These are phyloP conservation scores for Letharia columbiana DNA, from an alignment of 495 filamentous ascomycete genomes.

Conservation along the genomic window DNA sequence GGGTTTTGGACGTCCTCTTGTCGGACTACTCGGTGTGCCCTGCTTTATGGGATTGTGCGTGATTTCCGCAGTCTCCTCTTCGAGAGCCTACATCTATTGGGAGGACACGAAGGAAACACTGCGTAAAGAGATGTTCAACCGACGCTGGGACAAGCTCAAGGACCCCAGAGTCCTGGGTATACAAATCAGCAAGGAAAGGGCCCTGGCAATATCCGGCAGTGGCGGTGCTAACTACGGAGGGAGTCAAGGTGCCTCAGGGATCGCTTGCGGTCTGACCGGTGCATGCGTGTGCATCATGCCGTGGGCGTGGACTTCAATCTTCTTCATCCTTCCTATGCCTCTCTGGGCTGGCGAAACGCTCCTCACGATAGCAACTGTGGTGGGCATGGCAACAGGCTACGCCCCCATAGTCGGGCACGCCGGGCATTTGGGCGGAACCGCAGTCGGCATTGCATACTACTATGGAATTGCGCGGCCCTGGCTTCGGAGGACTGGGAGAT, in stretches of 20 bases:
- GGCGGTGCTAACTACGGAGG: neutral
- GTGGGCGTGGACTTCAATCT: neutral
- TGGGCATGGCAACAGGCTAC: neutral
- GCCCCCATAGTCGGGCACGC: constrained; percentile 9
- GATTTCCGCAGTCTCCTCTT: neutral
- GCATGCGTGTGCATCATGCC: neutral
- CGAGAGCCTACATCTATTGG: neutral
- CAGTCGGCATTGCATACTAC: constrained; percentile 9
- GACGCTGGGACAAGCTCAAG: neutral
- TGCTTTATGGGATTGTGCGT: constrained; percentile 7
- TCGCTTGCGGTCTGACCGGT: neutral
- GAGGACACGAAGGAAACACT: neutral
- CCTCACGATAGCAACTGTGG: neutral
- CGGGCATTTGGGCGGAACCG: constrained; percentile 19
- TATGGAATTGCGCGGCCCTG: neutral
- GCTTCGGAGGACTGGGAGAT: neutral
- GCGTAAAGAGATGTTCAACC: neutral
- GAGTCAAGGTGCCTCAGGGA: neutral
- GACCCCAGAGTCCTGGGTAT: neutral
- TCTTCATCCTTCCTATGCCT: neutral
- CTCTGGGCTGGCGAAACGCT: neutral
- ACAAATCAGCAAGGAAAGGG: neutral
- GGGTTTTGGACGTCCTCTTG: neutral
- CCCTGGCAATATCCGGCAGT: neutral
- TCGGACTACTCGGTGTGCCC: neutral